These are phyloP conservation scores for Alternaria tenuissima DNA, from an alignment of 2,329 filamentous ascomycete genomes.

Conservation along the genomic window DNA sequence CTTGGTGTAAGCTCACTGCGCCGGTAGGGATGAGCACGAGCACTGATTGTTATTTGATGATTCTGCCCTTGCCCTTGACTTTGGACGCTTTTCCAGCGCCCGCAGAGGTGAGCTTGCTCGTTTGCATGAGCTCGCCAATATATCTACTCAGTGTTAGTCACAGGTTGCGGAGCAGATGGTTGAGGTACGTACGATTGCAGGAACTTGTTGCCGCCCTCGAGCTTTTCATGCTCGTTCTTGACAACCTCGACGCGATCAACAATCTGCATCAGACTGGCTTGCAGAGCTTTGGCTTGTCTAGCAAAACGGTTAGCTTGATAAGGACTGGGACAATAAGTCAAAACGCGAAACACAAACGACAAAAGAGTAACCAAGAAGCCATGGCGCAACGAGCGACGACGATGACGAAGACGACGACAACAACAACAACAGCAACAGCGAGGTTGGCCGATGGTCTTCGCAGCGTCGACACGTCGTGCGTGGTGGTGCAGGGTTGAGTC, in stretches of 20 bases:
- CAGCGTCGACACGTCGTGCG: not conserved
- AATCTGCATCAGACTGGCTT: conserved; percentile 87
- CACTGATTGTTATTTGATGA: conserved; percentile 48
- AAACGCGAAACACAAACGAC: conserved; percentile 2
- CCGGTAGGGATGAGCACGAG: conserved; percentile 23
- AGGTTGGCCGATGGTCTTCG: not conserved
- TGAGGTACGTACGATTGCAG: conserved; percentile 69
- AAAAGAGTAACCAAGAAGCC: not conserved
- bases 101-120: conserved; percentile 66
- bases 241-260: conserved; percentile 95
- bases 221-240: conserved; percentile 92
- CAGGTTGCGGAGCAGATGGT: not conserved
- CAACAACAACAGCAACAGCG: not conserved
- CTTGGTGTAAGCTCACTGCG: conserved; percentile 27
- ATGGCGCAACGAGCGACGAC: not conserved
- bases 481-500: not conserved
- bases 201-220: conserved; percentile 96
- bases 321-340: conserved; percentile 7
- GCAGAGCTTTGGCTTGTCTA: conserved; percentile 87
- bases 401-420: not conserved
- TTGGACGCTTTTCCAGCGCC: conserved; percentile 62
- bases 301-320: conserved; percentile 19
- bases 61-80: conserved; percentile 50
- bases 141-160: conserved; percentile 68
- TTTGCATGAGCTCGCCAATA: conserved; percentile 93